Conservation (phyloP, 1,284 basidiomycete genomes). For the Omphalotus olearius region DNA sequence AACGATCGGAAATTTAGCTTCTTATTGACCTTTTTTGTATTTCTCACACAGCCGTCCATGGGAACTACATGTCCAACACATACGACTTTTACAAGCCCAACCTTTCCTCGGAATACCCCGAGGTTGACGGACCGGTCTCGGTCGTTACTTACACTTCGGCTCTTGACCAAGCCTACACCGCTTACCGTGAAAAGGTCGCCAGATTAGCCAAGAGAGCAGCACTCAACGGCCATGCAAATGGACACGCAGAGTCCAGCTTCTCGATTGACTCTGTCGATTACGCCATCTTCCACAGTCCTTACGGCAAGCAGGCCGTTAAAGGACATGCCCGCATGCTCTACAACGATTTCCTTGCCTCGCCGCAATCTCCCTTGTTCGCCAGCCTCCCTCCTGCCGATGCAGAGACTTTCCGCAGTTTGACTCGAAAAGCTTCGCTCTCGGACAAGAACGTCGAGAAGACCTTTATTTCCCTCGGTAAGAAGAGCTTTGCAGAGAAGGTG, state of each 20-base stretch:
- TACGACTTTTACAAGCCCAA: conserved; percentile 99
- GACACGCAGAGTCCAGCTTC: conserved; percentile 42
- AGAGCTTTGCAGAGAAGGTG: conserved; percentile 58
- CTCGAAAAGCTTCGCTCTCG: conserved; percentile 73
- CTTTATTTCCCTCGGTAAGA: conserved; percentile 71
- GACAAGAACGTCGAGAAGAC: conserved; percentile 97
- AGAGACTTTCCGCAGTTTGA: conserved; percentile 61
- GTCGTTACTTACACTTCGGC: conserved; percentile 95
- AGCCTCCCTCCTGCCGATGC: conserved; percentile 56
- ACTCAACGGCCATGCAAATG: conserved; percentile 32
- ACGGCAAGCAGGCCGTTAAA: conserved; percentile 98
- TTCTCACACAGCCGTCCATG: conserved; percentile 80
- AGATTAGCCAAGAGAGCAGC: conserved; percentile 55
- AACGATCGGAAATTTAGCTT: not conserved
- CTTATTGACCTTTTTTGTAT: conserved; percentile 1
- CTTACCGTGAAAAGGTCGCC: conserved; percentile 83
- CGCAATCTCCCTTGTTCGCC: conserved; percentile 71
- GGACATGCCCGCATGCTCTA: conserved; percentile 90
- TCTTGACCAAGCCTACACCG: conserved; percentile 86
- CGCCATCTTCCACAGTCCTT: conserved; percentile 91
- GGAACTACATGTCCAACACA: conserved; percentile 95
- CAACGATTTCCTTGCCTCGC: conserved; percentile 89
- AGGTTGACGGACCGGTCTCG: conserved; percentile 96
- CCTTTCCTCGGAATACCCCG: conserved; percentile 90
- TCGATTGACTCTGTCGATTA: conserved; percentile 85